These are phyloP conservation scores for Cadophora gregata DNA, from an alignment of 2,329 filamentous ascomycete species.

Conservation along the genomic window DNA sequence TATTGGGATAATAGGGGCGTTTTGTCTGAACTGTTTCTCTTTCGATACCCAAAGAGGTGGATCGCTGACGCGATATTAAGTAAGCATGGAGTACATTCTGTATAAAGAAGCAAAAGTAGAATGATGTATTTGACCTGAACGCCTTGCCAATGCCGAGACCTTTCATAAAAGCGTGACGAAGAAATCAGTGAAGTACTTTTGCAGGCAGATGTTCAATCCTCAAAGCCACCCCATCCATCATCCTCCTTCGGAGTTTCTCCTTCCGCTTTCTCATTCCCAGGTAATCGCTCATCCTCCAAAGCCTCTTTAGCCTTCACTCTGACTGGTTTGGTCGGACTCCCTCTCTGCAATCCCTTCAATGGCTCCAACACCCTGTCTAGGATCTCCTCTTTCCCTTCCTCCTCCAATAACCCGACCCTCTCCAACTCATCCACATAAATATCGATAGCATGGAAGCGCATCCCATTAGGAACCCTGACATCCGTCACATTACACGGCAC, in stretches of 20 bases:
- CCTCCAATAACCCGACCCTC: slow-evolving; percentile 62
- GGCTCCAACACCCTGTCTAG: slow-evolving; percentile 50
- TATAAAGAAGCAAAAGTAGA: slow-evolving; percentile 30
- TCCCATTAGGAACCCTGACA: slow-evolving; percentile 72
- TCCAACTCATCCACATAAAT: slow-evolving; percentile 91
- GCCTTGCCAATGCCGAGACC: slow-evolving; percentile 32
- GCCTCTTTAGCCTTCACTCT: slow-evolving; percentile 72
- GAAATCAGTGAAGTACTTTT: not conserved
- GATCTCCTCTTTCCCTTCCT: slow-evolving; percentile 46
- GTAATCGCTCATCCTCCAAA: slow-evolving; percentile 75
- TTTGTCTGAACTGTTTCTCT: slow-evolving; percentile 30
- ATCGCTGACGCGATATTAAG: slow-evolving; percentile 27
- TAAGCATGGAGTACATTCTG: slow-evolving; percentile 21
- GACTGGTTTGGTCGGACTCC: slow-evolving; percentile 73
- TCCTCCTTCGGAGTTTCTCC: slow-evolving; percentile 47
- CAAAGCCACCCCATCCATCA: slow-evolving; percentile 46
- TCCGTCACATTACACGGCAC: slow-evolving; percentile 52
- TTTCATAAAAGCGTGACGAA: slow-evolving; percentile 12
- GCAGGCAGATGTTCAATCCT: slow-evolving; percentile 35
- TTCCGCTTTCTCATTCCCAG: slow-evolving; percentile 58
- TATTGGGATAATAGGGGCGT: slow-evolving; percentile 13
- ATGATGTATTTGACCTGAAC: slow-evolving; percentile 32
- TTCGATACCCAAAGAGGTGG: slow-evolving; percentile 36
- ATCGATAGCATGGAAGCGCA: slow-evolving; percentile 87
- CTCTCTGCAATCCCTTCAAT: slow-evolving; percentile 50